These are phyloP conservation scores for Aspergillus aculeatinus DNA, from an alignment of 2,329 filamentous ascomycete species.

Conservation along the genomic window DNA sequence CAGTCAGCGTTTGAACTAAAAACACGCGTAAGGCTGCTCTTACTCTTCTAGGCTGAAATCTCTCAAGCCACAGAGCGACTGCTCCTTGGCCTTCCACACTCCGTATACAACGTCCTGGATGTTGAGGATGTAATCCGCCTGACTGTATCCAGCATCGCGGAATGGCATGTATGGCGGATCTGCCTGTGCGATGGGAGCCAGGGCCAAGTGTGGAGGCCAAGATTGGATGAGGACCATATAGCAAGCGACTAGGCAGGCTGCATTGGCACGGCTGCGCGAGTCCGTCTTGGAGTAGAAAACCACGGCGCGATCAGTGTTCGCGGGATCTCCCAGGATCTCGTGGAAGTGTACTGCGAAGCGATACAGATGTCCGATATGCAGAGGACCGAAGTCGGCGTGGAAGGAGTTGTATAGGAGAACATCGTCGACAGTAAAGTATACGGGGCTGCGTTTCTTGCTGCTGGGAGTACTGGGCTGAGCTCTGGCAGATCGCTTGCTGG, in stretches of 20 bases:
- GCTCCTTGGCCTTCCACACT: constrained; percentile 98
- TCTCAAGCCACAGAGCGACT: constrained; percentile 84
- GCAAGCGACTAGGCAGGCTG: constrained; percentile 89
- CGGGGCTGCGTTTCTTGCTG: constrained; percentile 63
- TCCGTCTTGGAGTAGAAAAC: constrained; percentile 96
- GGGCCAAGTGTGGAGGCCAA: constrained; percentile 92
- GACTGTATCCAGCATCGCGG: constrained; percentile 95
- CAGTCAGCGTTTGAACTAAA: constrained; percentile 14
- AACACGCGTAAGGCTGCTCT: constrained; percentile 25
- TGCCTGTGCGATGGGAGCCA: constrained; percentile 93
- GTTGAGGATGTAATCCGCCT: constrained; percentile 92
- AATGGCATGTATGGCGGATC: constrained; percentile 99
- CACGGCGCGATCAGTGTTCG: constrained; percentile 84
- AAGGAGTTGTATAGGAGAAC: constrained; percentile 95
- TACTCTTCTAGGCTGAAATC: constrained; percentile 92
- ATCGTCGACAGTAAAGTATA: constrained; percentile 95
- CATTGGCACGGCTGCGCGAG: constrained; percentile 83
- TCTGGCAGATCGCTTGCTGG: constrained; percentile 72
- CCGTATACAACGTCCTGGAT: constrained; percentile 98
- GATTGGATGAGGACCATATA: constrained; percentile 99
- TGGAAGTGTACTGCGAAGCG: constrained; percentile 95
- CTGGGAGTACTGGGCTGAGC: constrained; percentile 58
- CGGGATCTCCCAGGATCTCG: constrained; percentile 86
- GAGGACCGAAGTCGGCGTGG: constrained; percentile 94
- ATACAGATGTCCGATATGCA: constrained; percentile 97